Evolutionary conservation across 805 yeast species (phyloP), one percentile per base, ranked within the genome.

Genomic region (Komagataella ulmi): DNA sequence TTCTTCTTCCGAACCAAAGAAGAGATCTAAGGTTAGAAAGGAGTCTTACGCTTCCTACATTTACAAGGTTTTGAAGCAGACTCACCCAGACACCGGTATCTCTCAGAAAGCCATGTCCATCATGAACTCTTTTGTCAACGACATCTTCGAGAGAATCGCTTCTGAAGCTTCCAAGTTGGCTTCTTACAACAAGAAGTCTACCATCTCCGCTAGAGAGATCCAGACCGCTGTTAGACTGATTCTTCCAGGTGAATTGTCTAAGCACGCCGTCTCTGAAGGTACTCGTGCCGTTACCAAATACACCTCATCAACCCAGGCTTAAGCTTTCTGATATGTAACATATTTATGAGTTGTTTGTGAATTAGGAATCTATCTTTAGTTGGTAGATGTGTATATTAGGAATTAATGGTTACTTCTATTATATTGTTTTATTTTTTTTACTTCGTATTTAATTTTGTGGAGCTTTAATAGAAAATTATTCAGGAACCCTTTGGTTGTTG

Each of bases 231-330:
- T 90, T 61, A 88, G 97, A 82, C 83, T 90, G 68, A 89, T 90
- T 74, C 83, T 90, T 65, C 98, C 98, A 63, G 97, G 97, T 82
- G 97, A 90, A 79, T 81, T 90, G 70, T 96, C 97, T 63, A 89
- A 89, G 81, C 97, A 90, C 76, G 97, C 97, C 67, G 96, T 89
- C 65, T 85, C 96, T 65, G 98, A 90, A 78, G 97, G 97, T 80
- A 88, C 96, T 63, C 87, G 96, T 82, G 95, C 97, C 71, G 96
- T 88, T 65, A 87, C 96, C 73, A 88, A 88, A 79, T 88, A 88
- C 81, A 85, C 96, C 65, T 84, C 96, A 67, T 77, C 70, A 51
- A 63, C 70, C 54, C 64, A 70, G 45, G 70, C 69, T 65, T 67
- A 63, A 63, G 50, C 50, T 48, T 17, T 24, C 45, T 14, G 47